Evolutionary conservation across 2,329 filamentous ascomycete genomes (phyloP), one percentile per base, ranked within the genome.

Genomic region (Fusarium haematococcum): DNA sequence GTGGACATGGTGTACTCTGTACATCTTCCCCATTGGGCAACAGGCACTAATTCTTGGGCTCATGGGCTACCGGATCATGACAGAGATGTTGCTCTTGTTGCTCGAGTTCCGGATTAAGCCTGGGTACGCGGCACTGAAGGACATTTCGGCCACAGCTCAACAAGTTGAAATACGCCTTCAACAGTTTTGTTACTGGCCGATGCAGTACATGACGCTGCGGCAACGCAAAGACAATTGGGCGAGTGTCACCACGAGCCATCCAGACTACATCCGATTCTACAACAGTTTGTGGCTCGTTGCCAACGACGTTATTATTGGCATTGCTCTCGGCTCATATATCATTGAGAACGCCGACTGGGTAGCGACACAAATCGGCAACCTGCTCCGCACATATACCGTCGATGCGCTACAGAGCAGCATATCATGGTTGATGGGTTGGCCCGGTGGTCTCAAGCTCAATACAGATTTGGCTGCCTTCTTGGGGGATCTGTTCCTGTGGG

Each of bases 111-210:
- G 95, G 37, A 88, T 91, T 27, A 90, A 92, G 56, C 93, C 94
- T 9, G 92, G 93, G 48, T 92, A 92, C 59, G 92, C 95, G 45
- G 97, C 97, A 1, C 85, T 99, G 65, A 98, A 98, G 81, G 97
- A 99, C 81, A 91, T 98, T 52, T 98, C 95, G 35, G 97, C 97
- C 16, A 98, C 96, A 0, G 97, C 97, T 27, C 97, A 99, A 81
- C 97, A 99, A 83, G 92, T 99, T 39, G 97, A 99, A 83, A 98
- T 99, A 74, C 93, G 97, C 6, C 88, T 99, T 25, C 95, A 98
- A 81, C 97, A 99, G 81, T 98, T 98, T 80, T 98, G 96, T 83
- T 99, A 99, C 82, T 98, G 96, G 95, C 97, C 97, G 3, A 95
- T 97, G 83, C 96, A 99, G 82, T 98, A 98, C 80, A 89, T 96